Evolutionary conservation across 2,329 filamentous ascomycete genomes (phyloP).

Genomic region (Stemphylium beticola): DNA sequence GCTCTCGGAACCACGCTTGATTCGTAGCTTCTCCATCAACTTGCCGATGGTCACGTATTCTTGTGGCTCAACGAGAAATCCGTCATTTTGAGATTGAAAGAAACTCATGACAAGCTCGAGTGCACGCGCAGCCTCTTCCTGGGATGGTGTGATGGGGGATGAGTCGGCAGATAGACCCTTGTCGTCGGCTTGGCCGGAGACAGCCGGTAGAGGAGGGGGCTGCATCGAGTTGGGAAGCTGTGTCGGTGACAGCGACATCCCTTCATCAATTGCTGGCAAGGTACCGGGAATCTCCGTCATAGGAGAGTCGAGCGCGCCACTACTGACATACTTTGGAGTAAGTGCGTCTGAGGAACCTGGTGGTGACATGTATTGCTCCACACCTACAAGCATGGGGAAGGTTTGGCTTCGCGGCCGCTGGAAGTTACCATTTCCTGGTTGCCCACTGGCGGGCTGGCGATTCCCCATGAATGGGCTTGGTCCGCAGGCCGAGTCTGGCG

Average conservation of each 20-base stretch:
- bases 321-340: conserved; percentile 60
- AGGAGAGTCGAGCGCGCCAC: conserved; percentile 59
- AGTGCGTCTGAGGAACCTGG: conserved; percentile 59
- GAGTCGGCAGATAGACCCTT: conserved; percentile 26
- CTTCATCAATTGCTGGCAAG: conserved; percentile 51
- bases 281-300: conserved; percentile 54
- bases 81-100: conserved; percentile 72
- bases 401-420: conserved; percentile 86
- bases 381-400: conserved; percentile 71
- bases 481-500: conserved; percentile 71
- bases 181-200: conserved; percentile 35
- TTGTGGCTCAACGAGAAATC: conserved; percentile 74
- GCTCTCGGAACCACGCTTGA: conserved; percentile 61
- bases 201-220: conserved; percentile 54
- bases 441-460: conserved; percentile 56
- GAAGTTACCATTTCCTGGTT: conserved; percentile 60
- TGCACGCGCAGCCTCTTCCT: conserved; percentile 84
- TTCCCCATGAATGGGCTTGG: conserved; percentile 67
- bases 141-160: conserved; percentile 69
- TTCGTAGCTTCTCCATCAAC: conserved; percentile 82
- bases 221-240: conserved; percentile 53
- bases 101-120: conserved; percentile 82
- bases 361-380: conserved; percentile 64
- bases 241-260: conserved; percentile 45
- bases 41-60: conserved; percentile 81